Conservation (phyloP, 768 basidiomycete species). For the Thelephora aurantiotincta region DNA sequence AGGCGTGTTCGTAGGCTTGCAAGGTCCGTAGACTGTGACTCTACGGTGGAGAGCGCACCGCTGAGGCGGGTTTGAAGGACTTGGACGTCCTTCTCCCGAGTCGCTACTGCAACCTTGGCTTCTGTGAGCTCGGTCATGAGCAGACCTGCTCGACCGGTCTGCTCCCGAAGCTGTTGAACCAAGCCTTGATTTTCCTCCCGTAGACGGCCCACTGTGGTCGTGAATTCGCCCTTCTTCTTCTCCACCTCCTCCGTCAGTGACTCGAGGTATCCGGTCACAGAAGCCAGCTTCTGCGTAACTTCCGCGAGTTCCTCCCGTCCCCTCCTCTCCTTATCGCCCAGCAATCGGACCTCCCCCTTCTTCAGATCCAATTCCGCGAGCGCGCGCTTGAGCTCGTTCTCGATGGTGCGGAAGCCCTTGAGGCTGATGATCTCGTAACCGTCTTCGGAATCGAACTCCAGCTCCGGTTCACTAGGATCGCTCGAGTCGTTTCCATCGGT, state of each 20-base stretch:
- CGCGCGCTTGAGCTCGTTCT: background rate
- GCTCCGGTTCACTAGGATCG: too few species aligned
- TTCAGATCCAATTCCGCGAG: background rate
- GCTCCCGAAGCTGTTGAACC: background rate
- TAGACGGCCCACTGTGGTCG: background rate
- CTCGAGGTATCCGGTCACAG: background rate
- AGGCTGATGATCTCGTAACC: background rate
- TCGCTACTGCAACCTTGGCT: background rate
- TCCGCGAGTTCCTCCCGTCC: background rate
- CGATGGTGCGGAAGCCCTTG: background rate
- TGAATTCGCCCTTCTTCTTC: background rate
- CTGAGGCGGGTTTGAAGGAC: background rate
- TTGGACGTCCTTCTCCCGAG: background rate
- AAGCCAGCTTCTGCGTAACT: background rate
- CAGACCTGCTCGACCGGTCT: background rate
- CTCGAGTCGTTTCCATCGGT: too few species aligned
- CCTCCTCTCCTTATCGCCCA: background rate
- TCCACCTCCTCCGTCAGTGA: background rate
- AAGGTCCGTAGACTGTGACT: slow-evolving; percentile 1
- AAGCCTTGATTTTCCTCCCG: background rate
- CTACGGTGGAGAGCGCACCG: background rate
- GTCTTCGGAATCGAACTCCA: background rate
- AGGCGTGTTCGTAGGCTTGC: slow-evolving; percentile 10
- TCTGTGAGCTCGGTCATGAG: background rate
- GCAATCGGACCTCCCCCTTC: background rate